Percentiles rank a stretch among this genome's conserved stretches.
phyloP scores from a whole-genome alignment of 345 rosid species.

The Acer campestre region DNA sequence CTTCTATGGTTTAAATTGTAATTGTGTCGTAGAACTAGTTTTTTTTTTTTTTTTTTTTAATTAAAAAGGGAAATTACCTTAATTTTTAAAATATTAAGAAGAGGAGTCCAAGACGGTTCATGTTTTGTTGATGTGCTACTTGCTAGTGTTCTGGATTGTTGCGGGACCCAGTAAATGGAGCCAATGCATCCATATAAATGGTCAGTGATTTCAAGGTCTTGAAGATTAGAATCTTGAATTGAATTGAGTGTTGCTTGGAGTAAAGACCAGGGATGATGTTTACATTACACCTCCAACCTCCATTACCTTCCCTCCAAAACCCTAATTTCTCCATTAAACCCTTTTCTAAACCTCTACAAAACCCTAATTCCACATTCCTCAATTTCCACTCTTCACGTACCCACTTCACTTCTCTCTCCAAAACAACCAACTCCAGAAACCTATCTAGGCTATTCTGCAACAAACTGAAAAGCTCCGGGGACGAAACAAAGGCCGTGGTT shows the following conservation, averaged over 20 bases:
- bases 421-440: slow-evolving; percentile 9
- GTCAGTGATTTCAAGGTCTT: background rate
- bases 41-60: too few species aligned
- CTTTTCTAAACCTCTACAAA: slow-evolving; percentile 5
- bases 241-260: background rate
- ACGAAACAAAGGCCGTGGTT: slow-evolving; percentile 42
- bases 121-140: too few species aligned
- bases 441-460: slow-evolving; percentile 33
- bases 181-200: background rate
- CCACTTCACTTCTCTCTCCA: slow-evolving; percentile 16
- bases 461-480: slow-evolving; percentile 51
- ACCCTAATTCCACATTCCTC: slow-evolving; percentile 24
- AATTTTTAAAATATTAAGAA: too few species aligned
- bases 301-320: slow-evolving; percentile 26
- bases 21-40: too few species aligned
- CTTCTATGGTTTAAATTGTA: too few species aligned
- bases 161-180: background rate
- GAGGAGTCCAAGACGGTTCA: too few species aligned
- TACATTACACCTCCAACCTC: slow-evolving; percentile 38
- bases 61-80: too few species aligned
- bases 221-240: background rate
- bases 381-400: slow-evolving; percentile 6
- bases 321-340: slow-evolving; percentile 23
- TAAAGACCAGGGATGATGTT: slow-evolving; percentile 26
- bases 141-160: too few species aligned